Base-by-base conservation (phyloP, 2,329 filamentous ascomycete species). In the Calonectria multiphialidica region DNA sequence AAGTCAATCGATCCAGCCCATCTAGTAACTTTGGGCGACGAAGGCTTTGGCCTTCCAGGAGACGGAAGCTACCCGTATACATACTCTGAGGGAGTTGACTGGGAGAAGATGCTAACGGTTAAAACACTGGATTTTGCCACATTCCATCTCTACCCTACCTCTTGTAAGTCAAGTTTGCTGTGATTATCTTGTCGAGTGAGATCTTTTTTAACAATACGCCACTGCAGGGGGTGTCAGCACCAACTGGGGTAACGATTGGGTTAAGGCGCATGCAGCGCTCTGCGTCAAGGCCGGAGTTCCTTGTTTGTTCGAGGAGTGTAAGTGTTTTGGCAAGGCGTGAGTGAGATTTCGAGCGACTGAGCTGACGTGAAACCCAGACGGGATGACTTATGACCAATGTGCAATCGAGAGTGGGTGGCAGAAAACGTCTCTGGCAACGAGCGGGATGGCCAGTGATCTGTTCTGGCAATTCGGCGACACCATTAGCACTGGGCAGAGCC, bases 1-100 rank as follows among this genome's bases (percentile, higher is more conserved):
- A 93, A 93, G 82, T 87, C 84, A 15, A 84, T 93, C 15, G 92
- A 94, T 78, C 75, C 86, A 1, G 82, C 88, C 67, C 92, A 93
- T 81, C 88, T 93, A 30, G 72, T 93, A 33, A 88, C 89, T 0
- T 85, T 92, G 4, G 92, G 92, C 28, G 91, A 93, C 77, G 91
- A 86, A 71, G 85, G 85, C 9, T 85, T 88, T 73, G 85, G 84
- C 2, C 81, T 86, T 23, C 82, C 84, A 2, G 87, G 87, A 2
- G 89, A 90, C 64, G 86, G 84, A 15, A 84, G 83, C 63, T 91
- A 90, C 76, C 88, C 88, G 5, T 90, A 89, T 79, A 80, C 82
- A 9, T 86, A 83, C 66, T 77, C 78, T 64, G 89, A 91, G 73
- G 89, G 89, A 12, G 79, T 85, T 21, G 86, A 90, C 75, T 91